Evolutionary conservation across 2,329 filamentous ascomycete species (phyloP).

Genomic region (Ampelomyces quisqualis): DNA sequence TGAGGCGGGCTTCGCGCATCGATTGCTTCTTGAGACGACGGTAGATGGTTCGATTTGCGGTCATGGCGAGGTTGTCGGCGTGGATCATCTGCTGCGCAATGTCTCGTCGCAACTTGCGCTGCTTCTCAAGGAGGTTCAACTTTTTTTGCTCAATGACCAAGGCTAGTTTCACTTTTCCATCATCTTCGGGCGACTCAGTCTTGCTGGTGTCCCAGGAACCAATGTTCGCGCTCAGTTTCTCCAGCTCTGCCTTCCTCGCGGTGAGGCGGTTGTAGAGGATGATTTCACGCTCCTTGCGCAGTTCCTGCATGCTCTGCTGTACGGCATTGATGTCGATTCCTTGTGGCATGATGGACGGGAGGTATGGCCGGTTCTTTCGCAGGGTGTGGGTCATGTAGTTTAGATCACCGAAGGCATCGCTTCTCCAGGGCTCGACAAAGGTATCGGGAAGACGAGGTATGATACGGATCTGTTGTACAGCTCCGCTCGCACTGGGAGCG

Average conservation of each 20-base stretch:
- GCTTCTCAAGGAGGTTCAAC: slow-evolving; percentile 82
- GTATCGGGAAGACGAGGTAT: slow-evolving; percentile 51
- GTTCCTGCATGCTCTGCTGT: slow-evolving; percentile 46
- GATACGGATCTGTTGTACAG: slow-evolving; percentile 33
- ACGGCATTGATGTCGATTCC: slow-evolving; percentile 78
- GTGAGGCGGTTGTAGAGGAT: slow-evolving; percentile 88
- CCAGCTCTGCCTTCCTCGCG: slow-evolving; percentile 80
- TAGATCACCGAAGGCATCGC: slow-evolving; percentile 58
- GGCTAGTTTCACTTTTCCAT: slow-evolving; percentile 79
- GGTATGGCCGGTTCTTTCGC: slow-evolving; percentile 73
- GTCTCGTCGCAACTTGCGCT: slow-evolving; percentile 79
- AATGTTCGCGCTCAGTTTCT: slow-evolving; percentile 79
- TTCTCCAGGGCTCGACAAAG: slow-evolving; percentile 50
- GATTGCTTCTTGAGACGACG: slow-evolving; percentile 97
- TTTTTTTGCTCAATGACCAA: slow-evolving; percentile 95
- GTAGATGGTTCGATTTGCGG: slow-evolving; percentile 86
- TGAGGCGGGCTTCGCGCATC: slow-evolving; percentile 90
- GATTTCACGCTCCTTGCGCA: slow-evolving; percentile 83
- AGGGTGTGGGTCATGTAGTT: slow-evolving; percentile 77
- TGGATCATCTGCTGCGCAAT: slow-evolving; percentile 91
- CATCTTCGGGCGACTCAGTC: slow-evolving; percentile 67
- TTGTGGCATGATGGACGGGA: slow-evolving; percentile 84
- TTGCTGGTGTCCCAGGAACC: slow-evolving; percentile 79
- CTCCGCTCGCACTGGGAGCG: slow-evolving; percentile 46
- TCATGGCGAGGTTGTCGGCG: slow-evolving; percentile 96